Evolutionary conservation across 192 early-diverging fungal genomes (phyloP).

Genomic region (Radiomyces spectabilis): DNA sequence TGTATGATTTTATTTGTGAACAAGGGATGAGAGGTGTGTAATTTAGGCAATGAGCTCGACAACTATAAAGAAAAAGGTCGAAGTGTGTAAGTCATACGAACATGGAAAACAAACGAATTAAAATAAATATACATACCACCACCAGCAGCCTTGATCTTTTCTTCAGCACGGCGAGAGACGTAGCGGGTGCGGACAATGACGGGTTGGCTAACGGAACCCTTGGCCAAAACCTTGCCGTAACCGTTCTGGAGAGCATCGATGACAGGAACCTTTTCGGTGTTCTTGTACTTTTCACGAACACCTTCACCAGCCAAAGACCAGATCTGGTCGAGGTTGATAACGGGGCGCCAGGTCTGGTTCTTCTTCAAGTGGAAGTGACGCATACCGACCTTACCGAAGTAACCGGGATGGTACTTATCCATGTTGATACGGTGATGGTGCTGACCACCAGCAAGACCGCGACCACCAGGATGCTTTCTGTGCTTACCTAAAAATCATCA

Average conservation of each 20-base stretch:
- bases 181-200: slow-evolving; percentile 92
- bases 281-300: slow-evolving; percentile 69
- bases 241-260: slow-evolving; percentile 77
- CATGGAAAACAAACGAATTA: background rate
- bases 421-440: slow-evolving; percentile 99
- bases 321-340: slow-evolving; percentile 89
- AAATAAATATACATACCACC: slow-evolving; percentile 40
- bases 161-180: slow-evolving; percentile 85
- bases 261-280: slow-evolving; percentile 85
- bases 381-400: slow-evolving; percentile 99
- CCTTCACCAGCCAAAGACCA: slow-evolving; percentile 85
- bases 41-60: slow-evolving; percentile 49
- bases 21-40: no score
- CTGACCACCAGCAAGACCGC: slow-evolving; percentile 98
- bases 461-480: slow-evolving; percentile 98
- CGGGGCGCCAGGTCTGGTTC: slow-evolving; percentile 75
- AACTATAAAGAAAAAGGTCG: slow-evolving; percentile 5
- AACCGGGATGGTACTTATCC: slow-evolving; percentile 99
- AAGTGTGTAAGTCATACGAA: background rate
- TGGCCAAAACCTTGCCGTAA: slow-evolving; percentile 92
- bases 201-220: slow-evolving; percentile 85
- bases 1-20: no score
- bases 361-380: slow-evolving; percentile 93
- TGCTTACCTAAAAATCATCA: no score
- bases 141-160: slow-evolving; percentile 96